Base-by-base conservation (phyloP, 805 yeast species). In the Saccharomycopsis olivae region DNA sequence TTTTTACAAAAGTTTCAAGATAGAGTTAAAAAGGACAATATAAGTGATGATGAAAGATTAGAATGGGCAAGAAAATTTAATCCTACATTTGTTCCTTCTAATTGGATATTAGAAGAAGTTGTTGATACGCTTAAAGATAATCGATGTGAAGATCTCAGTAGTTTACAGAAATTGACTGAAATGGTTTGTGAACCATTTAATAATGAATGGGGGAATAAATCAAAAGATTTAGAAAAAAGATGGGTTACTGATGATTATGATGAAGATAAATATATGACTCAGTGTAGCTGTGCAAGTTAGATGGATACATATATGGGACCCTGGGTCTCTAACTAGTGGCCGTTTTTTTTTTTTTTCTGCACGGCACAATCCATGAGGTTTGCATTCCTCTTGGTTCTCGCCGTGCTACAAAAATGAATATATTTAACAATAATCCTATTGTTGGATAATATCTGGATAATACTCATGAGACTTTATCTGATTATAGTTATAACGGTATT, bases 81-180 rank as follows among this genome's bases (percentile, higher is more conserved):
- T 52, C 98, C 97, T 2, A 54, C 73, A 27, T 89, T 89, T 53
- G 69, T 82, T 4, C 92, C 95, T 16, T 68, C 89, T 44, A 82
- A 77, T 47, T 85, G 94, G 87, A 78, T 88, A 38, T 64, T 92
- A 39, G 85, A 86, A 39, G 88, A 87, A 46, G 95, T 86, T 1
- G 78, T 84, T 34, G 67, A 71, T 21, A 60, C 62, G 33, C 67
- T 77, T 0, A 64, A 68, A 28, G 82, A 75, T 2, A 62, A 68
- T 21, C 58, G 61, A 31, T 63, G 64, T n/a, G 65, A 70, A 27
- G 77, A 75, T 53, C 52, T 66, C 10, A 60, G 65, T 1, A 60
- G 71, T 31, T 61, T 87, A 45, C 53, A 72, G 23, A 82, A 82
- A 49, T 62, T 87, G 10, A 66, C 77, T 42, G 62, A 66, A 39